Evolutionary conservation across 257 asterid genomes (phyloP).

Genomic region (Osmanthus fragrans): DNA sequence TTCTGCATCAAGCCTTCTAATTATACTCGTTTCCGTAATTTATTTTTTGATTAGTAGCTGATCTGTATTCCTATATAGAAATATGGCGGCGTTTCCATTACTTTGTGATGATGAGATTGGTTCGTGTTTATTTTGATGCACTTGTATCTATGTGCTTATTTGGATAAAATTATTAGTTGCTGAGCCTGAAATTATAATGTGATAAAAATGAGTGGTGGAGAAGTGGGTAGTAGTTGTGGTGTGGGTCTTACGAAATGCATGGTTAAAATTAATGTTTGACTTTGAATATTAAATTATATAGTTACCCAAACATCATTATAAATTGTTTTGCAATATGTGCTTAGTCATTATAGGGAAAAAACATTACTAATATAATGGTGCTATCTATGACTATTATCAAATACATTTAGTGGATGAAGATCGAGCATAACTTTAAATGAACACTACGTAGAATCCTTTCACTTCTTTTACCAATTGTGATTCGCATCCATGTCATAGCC

Average conservation of each 20-base stretch:
- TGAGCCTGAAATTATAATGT: too few species aligned
- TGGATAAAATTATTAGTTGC: too few species aligned
- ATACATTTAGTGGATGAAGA: background rate
- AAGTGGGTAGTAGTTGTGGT: too few species aligned
- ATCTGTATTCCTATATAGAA: background rate
- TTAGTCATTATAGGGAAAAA: background rate
- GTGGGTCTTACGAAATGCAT: too few species aligned
- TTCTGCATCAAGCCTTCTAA: background rate
- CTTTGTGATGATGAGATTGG: constrained; percentile 3
- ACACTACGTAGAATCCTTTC: background rate
- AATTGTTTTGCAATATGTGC: background rate
- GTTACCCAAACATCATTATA: background rate
- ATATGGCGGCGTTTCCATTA: background rate
- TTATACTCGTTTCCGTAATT: background rate
- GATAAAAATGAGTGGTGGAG: too few species aligned
- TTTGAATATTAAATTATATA: too few species aligned
- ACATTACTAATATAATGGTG: background rate
- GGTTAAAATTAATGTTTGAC: too few species aligned
- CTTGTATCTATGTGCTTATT: background rate
- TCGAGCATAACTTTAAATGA: background rate
- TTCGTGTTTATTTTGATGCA: background rate
- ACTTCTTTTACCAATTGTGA: background rate
- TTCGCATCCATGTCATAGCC: background rate
- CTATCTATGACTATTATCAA: background rate
- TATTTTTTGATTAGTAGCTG: background rate